phyloP scores from a whole-genome alignment of 1,284 basidiomycete species.

The Heliocybe sulcata region DNA sequence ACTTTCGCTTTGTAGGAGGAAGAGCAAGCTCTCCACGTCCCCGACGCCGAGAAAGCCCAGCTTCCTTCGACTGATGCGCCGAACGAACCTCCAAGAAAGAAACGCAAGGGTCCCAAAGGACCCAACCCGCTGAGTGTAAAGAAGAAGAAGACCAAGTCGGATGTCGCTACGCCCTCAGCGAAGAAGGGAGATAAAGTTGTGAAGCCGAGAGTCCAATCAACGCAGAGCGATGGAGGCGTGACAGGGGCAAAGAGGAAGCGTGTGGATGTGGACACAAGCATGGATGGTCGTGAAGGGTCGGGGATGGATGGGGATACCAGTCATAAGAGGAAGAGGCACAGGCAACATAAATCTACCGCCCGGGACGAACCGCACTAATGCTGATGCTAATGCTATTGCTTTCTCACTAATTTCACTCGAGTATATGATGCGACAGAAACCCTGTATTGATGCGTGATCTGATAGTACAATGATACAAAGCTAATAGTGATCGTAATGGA shows the following conservation, averaged over 20 bases:
- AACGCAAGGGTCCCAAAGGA: conserved; percentile 70
- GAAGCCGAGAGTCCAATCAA: background rate
- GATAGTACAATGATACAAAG: background rate
- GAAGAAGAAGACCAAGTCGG: conserved; percentile 62
- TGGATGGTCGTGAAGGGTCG: conserved; percentile 4
- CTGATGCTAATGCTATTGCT: background rate
- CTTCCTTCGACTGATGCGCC: conserved; percentile 27
- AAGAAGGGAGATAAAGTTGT: too few relatives aligned
- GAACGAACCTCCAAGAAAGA: conserved; percentile 40
- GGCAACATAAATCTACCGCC: conserved; percentile 3
- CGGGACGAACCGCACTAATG: background rate
- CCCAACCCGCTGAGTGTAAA: conserved; percentile 93
- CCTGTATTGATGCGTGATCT: background rate
- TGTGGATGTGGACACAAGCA: conserved; percentile 8
- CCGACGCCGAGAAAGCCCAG: conserved; percentile 34
- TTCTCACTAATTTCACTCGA: background rate
- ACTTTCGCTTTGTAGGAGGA: conserved; percentile 35
- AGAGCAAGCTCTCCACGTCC: conserved; percentile 41
- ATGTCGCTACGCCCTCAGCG: background rate
- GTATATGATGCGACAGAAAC: too few relatives aligned
- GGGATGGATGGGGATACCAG: conserved; percentile 6
- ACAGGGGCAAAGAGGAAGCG: conserved; percentile 17
- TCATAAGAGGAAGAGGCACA: conserved; percentile 1
- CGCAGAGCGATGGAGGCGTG: background rate
- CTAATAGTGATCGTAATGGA: background rate